phyloP scores from a whole-genome alignment of 2,329 filamentous ascomycete genomes.

The Cordyceps cateniannulata region DNA sequence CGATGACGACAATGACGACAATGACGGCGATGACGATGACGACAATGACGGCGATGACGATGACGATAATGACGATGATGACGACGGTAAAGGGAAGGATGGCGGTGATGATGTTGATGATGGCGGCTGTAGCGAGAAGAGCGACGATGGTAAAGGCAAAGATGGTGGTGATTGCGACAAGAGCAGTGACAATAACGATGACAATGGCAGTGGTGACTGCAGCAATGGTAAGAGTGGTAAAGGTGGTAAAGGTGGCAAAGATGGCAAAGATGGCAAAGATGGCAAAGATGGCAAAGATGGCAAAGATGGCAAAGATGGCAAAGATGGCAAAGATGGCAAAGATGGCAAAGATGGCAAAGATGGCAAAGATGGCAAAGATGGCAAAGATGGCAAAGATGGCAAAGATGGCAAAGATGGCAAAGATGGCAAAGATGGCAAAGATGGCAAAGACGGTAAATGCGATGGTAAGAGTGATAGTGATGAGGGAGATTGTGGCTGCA shows the following conservation, averaged over 20 bases:
- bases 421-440: neutral
- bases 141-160: neutral
- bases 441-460: neutral
- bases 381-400: neutral
- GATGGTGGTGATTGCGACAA: neutral
- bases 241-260: neutral
- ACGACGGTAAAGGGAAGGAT: neutral
- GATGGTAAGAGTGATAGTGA: neutral
- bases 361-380: neutral
- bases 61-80: neutral
- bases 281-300: slow-evolving; percentile 4
- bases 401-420: slow-evolving; percentile 2
- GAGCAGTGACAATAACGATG: neutral
- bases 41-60: neutral
- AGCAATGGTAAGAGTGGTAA: neutral
- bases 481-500: slow-evolving; percentile 11
- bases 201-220: neutral
- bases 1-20: neutral
- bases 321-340: neutral
- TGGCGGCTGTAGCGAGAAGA: neutral
- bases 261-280: neutral
- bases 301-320: neutral
- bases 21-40: neutral
- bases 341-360: neutral
- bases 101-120: neutral